phyloP scores from a whole-genome alignment of 1,284 basidiomycete species.

The Malassezia brasiliensis region DNA sequence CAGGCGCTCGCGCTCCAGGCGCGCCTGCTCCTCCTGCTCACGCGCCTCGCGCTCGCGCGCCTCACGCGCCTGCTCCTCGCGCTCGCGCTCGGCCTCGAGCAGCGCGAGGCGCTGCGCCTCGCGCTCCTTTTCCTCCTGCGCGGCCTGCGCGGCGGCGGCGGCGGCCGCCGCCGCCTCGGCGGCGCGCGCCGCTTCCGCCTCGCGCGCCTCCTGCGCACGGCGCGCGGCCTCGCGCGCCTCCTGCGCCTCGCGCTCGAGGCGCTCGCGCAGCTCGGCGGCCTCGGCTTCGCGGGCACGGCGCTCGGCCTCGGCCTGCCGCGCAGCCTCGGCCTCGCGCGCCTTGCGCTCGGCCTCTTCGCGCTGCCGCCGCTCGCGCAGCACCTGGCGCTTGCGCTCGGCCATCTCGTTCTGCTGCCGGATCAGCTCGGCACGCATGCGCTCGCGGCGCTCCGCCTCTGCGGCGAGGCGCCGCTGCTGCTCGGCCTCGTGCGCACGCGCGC shows the following conservation, averaged over 20 bases:
- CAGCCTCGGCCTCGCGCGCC: not conserved
- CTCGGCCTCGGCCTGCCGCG: not conserved
- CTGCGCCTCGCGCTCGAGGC: not conserved
- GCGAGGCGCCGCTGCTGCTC: conserved; percentile 19
- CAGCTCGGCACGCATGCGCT: not conserved
- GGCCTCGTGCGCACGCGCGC: not conserved
- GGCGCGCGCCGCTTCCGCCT: not conserved
- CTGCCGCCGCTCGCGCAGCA: not conserved
- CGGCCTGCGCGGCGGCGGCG: not conserved
- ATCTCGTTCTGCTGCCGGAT: conserved; percentile 3
- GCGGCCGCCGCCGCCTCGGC: not conserved
- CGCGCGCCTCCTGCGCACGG: conserved; percentile 13
- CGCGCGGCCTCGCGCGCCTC: not conserved
- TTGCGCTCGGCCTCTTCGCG: not conserved
- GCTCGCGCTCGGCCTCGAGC: too few relatives aligned
- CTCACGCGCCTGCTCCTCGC: not conserved
- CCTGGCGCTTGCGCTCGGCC: conserved; percentile 4
- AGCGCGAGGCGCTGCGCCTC: not conserved
- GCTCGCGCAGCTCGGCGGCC: not conserved
- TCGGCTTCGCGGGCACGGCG: not conserved
- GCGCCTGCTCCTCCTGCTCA: conserved; percentile 14
- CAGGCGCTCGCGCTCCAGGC: conserved; percentile 15
- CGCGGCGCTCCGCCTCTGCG: not conserved
- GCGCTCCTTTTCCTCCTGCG: not conserved
- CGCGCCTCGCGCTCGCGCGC: not conserved